phyloP scores from a whole-genome alignment of 1,139 yeast genomes.

The Yamadazyma pseudoaaseri region DNA sequence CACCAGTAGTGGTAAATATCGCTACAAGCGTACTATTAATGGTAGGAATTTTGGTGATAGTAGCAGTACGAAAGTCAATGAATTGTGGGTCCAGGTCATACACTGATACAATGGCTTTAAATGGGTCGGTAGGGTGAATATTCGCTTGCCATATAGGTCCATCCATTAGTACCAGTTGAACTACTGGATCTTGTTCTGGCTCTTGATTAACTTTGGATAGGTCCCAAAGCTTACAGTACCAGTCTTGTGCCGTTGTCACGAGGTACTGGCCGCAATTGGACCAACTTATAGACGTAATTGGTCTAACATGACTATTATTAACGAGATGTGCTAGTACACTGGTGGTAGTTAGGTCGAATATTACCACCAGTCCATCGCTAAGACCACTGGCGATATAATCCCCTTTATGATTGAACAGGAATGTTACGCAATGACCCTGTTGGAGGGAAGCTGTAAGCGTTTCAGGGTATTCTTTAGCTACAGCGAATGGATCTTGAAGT shows the following conservation, averaged over 20 bases:
- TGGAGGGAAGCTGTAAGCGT: slow-evolving; percentile 63
- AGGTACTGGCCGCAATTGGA: slow-evolving; percentile 69
- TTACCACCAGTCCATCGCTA: slow-evolving; percentile 72
- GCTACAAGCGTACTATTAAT: slow-evolving; percentile 30
- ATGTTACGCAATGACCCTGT: slow-evolving; percentile 71
- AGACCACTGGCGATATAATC: slow-evolving; percentile 89
- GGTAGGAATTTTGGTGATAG: slow-evolving; percentile 18
- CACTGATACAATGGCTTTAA: slow-evolving; percentile 46
- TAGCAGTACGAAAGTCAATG: slow-evolving; percentile 38
- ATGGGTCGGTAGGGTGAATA: slow-evolving; percentile 52
- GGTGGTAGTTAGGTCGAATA: slow-evolving; percentile 70
- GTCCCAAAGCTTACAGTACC: slow-evolving; percentile 86
- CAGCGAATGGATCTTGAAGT: slow-evolving; percentile 89
- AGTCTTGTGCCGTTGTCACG: slow-evolving; percentile 78
- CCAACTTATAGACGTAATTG: slow-evolving; percentile 81
- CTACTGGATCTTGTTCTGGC: slow-evolving; percentile 23
- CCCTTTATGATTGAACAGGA: slow-evolving; percentile 73
- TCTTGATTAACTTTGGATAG: slow-evolving; percentile 34
- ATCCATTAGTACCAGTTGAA: slow-evolving; percentile 52
- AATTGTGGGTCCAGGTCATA: slow-evolving; percentile 55
- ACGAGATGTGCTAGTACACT: slow-evolving; percentile 54
- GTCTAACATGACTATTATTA: slow-evolving; percentile 62
- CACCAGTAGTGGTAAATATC: slow-evolving; percentile 44
- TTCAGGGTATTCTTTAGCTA: slow-evolving; percentile 92
- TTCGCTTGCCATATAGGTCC: slow-evolving; percentile 73